Evolutionary conservation across 2,329 filamentous ascomycete genomes (phyloP).

Genomic region (Claviceps pazoutovae): DNA sequence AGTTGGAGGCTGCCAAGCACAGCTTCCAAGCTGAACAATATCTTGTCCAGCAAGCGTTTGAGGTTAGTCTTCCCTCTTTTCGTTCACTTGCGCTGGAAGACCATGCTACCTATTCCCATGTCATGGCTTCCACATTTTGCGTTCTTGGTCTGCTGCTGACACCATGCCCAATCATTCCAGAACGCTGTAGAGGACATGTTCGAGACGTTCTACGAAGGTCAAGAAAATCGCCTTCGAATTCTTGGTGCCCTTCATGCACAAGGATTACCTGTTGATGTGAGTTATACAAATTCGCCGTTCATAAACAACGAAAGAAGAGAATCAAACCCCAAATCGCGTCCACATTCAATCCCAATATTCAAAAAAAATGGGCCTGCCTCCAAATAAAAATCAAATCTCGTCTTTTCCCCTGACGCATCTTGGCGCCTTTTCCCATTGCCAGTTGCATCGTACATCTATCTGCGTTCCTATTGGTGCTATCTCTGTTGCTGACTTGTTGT

Average conservation of each 20-base stretch:
- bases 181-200: conserved; percentile 24
- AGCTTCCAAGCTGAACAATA: conserved; percentile 20
- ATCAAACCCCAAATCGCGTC: no score
- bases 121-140: not conserved
- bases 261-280: conserved; percentile 34
- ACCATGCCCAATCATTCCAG: conserved; percentile 11
- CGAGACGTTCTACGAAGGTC: conserved; percentile 29
- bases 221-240: conserved; percentile 31
- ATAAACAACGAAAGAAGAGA: no score
- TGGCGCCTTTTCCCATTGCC: not conserved
- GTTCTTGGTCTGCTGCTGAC: not conserved
- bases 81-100: not conserved
- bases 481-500: conserved; percentile 5
- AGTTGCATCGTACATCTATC: not conserved
- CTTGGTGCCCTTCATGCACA: conserved; percentile 29
- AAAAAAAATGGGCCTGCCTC: no score
- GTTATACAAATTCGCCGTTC: conserved; percentile 12
- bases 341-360: no score
- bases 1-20: conserved; percentile 25
- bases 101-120: no score
- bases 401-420: conserved; percentile 2
- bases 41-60: conserved; percentile 21
- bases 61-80: conserved; percentile 18
- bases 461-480: conserved; percentile 1
- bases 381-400: no score